A percentile compares a stretch with the other conserved stretches of the same genome.
These are phyloP conservation scores for Diplodia scrobiculata DNA, from an alignment of 2,329 filamentous ascomycete genomes.

Conservation along the genomic window DNA sequence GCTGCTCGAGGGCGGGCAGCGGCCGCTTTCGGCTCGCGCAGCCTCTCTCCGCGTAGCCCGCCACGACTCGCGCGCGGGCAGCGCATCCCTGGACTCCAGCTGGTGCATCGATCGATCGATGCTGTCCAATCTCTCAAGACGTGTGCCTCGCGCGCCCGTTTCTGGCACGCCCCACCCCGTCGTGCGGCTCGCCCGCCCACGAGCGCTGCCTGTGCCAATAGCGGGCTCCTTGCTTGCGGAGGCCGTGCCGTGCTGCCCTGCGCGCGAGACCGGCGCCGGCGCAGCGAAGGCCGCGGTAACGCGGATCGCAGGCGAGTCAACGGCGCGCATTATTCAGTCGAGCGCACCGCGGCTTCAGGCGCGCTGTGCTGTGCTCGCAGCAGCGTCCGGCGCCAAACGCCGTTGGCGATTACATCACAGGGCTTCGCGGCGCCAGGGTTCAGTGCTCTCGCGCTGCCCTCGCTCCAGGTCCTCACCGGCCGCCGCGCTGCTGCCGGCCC, in stretches of 20 bases:
- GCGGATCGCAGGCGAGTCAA: slow-evolving; percentile 13
- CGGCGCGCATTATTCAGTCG: slow-evolving; percentile 14
- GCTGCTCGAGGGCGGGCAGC: slow-evolving; percentile 6
- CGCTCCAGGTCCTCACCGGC: slow-evolving; percentile 13
- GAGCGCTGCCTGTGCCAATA: slow-evolving; percentile 8
- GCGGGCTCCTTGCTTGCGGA: slow-evolving; percentile 22
- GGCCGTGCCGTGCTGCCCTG: slow-evolving; percentile 7
- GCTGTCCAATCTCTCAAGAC: slow-evolving; percentile 17
- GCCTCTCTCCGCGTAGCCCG: slow-evolving; percentile 24
- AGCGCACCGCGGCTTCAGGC: slow-evolving; percentile 19
- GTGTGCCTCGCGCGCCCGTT: slow-evolving; percentile 26
- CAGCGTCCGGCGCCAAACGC: slow-evolving; percentile 26
- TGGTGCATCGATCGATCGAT: slow-evolving; percentile 30
- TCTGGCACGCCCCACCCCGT: slow-evolving; percentile 27
- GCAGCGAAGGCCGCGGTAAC: slow-evolving; percentile 16
- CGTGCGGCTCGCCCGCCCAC: slow-evolving; percentile 24
- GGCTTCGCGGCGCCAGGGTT: slow-evolving; percentile 26
- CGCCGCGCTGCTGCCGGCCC: slow-evolving; percentile 15
- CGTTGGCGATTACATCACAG: slow-evolving; percentile 28
- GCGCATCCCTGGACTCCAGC: slow-evolving; percentile 20
- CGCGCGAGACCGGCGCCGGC: slow-evolving; percentile 1
- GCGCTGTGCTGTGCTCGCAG: slow-evolving; percentile 14
- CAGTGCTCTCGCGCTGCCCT: slow-evolving; percentile 9
- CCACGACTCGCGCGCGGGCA: slow-evolving; percentile 21
- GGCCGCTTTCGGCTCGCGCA: slow-evolving; percentile 25